These are phyloP conservation scores for Cyberlindnera nakhonratchasimensis DNA, from an alignment of 805 yeast genomes.

Conservation along the genomic window DNA sequence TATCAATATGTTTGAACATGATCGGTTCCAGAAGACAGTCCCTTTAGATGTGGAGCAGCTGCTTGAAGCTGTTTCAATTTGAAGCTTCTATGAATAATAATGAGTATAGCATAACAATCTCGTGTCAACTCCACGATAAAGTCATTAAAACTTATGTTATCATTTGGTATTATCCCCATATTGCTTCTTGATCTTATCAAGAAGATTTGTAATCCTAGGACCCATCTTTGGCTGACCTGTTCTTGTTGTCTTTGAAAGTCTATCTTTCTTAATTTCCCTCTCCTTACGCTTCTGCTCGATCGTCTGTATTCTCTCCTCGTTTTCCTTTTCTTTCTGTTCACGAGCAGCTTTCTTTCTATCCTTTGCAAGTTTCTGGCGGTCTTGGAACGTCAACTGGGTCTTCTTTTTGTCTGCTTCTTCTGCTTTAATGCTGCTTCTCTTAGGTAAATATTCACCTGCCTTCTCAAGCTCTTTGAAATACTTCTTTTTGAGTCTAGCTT, in stretches of 20 bases:
- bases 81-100: background rate
- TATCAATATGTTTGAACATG: constrained; percentile 18
- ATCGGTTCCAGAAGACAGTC: constrained; percentile 6
- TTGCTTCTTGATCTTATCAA: constrained; percentile 70
- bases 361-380: constrained; percentile 35
- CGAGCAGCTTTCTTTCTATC: constrained; percentile 32
- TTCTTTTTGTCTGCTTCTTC: constrained; percentile 20
- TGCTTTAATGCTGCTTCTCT: constrained; percentile 28
- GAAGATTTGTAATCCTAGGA: constrained; percentile 72
- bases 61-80: constrained; percentile 14
- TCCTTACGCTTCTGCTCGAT: constrained; percentile 39
- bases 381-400: constrained; percentile 31
- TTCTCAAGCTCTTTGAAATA: constrained; percentile 76
- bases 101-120: no score
- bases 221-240: constrained; percentile 91
- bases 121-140: no score
- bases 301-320: constrained; percentile 38
- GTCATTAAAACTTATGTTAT: no score
- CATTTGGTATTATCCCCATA: constrained; percentile 13
- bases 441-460: constrained; percentile 60
- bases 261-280: constrained; percentile 43
- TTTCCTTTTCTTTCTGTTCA: constrained; percentile 33
- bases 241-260: constrained; percentile 52
- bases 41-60: constrained; percentile 11
- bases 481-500: constrained; percentile 75